These are phyloP conservation scores for Plantago lanceolata DNA, from an alignment of 305 asterid species.

Conservation along the genomic window DNA sequence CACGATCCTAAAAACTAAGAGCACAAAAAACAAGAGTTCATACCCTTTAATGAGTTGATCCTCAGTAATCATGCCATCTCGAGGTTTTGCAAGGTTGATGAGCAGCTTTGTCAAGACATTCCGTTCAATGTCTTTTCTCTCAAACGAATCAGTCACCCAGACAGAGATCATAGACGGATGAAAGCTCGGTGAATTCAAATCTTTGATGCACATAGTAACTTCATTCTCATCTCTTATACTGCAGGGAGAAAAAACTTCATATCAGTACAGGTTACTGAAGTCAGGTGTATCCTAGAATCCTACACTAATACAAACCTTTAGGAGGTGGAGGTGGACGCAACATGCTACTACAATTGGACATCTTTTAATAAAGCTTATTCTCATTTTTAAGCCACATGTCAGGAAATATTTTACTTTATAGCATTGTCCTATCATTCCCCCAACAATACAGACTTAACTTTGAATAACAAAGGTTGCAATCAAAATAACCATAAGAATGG, in stretches of 20 bases:
- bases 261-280: not conserved
- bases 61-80: constrained; percentile 31
- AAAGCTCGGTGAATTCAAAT: constrained; percentile 49
- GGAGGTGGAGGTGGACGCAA: no score
- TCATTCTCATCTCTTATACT: constrained; percentile 61
- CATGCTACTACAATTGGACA: no score
- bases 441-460: no score
- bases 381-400: no score
- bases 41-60: constrained; percentile 65
- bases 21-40: not conserved
- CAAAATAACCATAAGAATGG: no score
- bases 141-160: constrained; percentile 62
- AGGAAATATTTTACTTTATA: no score
- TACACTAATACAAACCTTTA: no score
- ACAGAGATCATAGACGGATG: constrained; percentile 54
- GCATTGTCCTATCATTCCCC: no score
- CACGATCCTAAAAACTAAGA: not conserved
- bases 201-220: constrained; percentile 57
- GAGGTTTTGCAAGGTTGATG: constrained; percentile 41
- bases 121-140: constrained; percentile 59
- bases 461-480: no score
- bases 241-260: constrained; percentile 20
- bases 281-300: no score
- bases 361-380: no score
- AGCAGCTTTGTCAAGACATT: constrained; percentile 52